Conservation (phyloP, 2,329 filamentous ascomycete species). For the Sporothrix sp. region DNA sequence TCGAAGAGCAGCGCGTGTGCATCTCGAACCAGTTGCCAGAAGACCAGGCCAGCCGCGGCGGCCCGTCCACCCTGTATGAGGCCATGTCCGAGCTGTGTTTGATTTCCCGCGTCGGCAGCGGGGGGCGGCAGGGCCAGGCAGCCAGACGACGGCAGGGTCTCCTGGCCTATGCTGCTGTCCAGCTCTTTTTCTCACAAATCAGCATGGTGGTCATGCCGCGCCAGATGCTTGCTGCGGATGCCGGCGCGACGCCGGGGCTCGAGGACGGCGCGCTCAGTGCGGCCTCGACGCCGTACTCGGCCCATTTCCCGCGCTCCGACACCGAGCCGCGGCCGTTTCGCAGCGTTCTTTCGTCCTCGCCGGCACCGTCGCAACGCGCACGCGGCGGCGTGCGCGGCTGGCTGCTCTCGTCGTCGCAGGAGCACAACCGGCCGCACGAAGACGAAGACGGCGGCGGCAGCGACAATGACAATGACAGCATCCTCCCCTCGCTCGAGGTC, state of each 20-base stretch:
- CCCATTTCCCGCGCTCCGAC: background rate
- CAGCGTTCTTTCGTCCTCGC: slow-evolving; percentile 11
- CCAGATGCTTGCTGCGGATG: background rate
- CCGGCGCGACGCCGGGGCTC: background rate
- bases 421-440: too few relatives aligned
- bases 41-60: background rate
- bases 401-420: slow-evolving; percentile 14
- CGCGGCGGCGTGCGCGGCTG: background rate
- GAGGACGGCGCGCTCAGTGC: slow-evolving; percentile 1
- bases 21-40: slow-evolving; percentile 7
- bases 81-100: slow-evolving; percentile 12
- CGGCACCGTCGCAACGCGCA: background rate
- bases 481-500: background rate
- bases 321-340: background rate
- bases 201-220: slow-evolving; percentile 16
- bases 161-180: slow-evolving; percentile 12
- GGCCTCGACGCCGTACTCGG: background rate
- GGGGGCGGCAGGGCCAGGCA: background rate
- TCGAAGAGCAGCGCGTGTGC: background rate
- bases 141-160: slow-evolving; percentile 9
- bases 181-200: slow-evolving; percentile 17
- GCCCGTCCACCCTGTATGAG: slow-evolving; percentile 9
- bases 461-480: background rate
- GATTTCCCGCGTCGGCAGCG: background rate
- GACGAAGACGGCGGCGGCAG: background rate